These are phyloP conservation scores for Amphichorda felina DNA, from an alignment of 2,329 filamentous ascomycete species.

Conservation along the genomic window DNA sequence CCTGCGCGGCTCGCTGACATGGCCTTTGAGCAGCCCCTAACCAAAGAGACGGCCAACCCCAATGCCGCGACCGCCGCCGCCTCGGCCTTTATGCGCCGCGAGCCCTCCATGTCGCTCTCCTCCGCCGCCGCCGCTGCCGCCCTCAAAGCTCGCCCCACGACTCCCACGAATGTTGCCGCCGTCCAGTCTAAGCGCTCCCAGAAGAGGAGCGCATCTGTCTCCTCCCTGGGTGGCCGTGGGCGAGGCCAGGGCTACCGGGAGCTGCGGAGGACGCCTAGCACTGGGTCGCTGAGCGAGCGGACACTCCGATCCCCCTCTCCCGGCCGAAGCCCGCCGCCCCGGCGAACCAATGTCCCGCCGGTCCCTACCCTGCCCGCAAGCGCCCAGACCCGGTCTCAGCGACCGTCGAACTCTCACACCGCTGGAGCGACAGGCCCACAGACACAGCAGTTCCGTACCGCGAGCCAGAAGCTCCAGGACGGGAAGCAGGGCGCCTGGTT, in stretches of 20 bases:
- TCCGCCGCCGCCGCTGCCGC: slow-evolving; percentile 80
- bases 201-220: slow-evolving; percentile 59
- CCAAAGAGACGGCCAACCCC: slow-evolving; percentile 51
- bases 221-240: slow-evolving; percentile 47
- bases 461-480: slow-evolving; percentile 36
- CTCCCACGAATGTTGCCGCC: slow-evolving; percentile 68
- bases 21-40: slow-evolving; percentile 41
- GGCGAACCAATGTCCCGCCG: slow-evolving; percentile 47
- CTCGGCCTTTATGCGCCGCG: slow-evolving; percentile 64
- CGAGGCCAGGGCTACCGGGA: slow-evolving; percentile 26
- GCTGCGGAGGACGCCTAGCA: slow-evolving; percentile 56
- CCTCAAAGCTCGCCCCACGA: slow-evolving; percentile 63
- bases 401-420: slow-evolving; percentile 14
- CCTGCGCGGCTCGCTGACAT: slow-evolving; percentile 1
- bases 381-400: slow-evolving; percentile 9
- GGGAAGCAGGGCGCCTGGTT: slow-evolving; percentile 36
- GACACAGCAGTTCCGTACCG: slow-evolving; percentile 37
- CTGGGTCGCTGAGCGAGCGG: slow-evolving; percentile 75
- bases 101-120: slow-evolving; percentile 56
- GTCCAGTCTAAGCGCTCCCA: slow-evolving; percentile 80
- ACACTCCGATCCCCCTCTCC: slow-evolving; percentile 73
- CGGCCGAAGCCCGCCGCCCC: slow-evolving; percentile 27
- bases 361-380: slow-evolving; percentile 60
- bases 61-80: slow-evolving; percentile 71
- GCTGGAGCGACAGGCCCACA: slow-evolving; percentile 29